These are phyloP conservation scores for Daedaleopsis nitida DNA, from an alignment of 768 basidiomycete genomes.

Conservation along the genomic window DNA sequence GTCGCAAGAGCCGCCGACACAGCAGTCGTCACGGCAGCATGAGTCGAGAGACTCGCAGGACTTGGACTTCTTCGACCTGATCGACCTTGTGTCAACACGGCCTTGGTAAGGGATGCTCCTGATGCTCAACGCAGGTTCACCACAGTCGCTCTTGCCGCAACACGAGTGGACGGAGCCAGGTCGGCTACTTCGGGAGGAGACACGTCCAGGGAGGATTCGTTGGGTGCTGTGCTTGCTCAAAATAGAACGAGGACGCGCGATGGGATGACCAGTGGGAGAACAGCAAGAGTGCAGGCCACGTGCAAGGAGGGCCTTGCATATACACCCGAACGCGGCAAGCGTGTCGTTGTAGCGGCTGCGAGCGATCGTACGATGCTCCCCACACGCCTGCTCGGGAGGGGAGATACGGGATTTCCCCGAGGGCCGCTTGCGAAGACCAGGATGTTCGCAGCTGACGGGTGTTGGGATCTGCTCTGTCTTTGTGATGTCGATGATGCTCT, in stretches of 20 bases:
- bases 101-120: slow-evolving; percentile 10
- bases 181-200: slow-evolving; percentile 4
- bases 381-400: slow-evolving; percentile 24
- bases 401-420: neutral
- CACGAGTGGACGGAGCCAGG: slow-evolving; percentile 23
- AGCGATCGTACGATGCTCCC: slow-evolving; percentile 27
- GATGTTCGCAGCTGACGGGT: neutral
- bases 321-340: slow-evolving; percentile 31
- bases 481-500: neutral
- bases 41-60: slow-evolving; percentile 18
- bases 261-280: slow-evolving; percentile 1
- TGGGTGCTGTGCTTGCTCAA: slow-evolving; percentile 8
- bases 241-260: slow-evolving; percentile 2
- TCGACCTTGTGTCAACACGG: neutral
- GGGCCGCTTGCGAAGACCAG: slow-evolving; percentile 23
- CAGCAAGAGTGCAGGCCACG: slow-evolving; percentile 32
- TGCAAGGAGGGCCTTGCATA: slow-evolving; percentile 31
- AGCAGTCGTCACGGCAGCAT: slow-evolving; percentile 20
- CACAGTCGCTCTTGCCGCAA: slow-evolving; percentile 20
- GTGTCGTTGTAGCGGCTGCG: slow-evolving; percentile 30
- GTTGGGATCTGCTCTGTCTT: neutral
- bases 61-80: neutral
- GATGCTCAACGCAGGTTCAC: slow-evolving; percentile 6
- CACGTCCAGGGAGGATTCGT: neutral
- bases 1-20: neutral